Percentiles rank a stretch among this genome's conserved stretches.
These are phyloP conservation scores for Arctium lappa DNA, from an alignment of 129 eudicot genomes.

Conservation along the genomic window DNA sequence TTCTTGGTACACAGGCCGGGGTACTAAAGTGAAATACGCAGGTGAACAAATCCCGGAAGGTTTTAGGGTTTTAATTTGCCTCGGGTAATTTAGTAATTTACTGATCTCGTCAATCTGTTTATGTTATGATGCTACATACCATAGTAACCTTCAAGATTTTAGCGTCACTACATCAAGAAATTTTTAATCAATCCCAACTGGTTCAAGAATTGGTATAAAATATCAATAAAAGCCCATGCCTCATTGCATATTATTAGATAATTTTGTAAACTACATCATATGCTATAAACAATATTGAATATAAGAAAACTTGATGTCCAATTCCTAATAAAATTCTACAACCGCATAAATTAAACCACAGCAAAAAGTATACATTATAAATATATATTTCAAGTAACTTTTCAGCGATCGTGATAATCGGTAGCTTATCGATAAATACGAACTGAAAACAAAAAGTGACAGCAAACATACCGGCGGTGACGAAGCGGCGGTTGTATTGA, in stretches of 20 bases:
- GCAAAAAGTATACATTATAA: not conserved
- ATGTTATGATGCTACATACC: not conserved
- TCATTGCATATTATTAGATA: not conserved
- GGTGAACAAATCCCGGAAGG: not conserved
- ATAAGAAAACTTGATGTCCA: not conserved
- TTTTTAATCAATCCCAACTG: not conserved
- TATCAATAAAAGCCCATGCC: not conserved
- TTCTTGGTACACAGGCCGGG: not conserved
- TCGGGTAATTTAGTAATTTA: not conserved
- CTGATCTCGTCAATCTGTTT: not conserved
- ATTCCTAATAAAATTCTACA: not conserved
- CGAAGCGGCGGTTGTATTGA: slow-evolving; percentile 63
- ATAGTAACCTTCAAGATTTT: not conserved
- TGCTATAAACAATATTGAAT: not conserved
- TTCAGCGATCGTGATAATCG: not conserved
- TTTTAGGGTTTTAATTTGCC: not conserved
- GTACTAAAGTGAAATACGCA: too few species aligned
- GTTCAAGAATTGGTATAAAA: not conserved
- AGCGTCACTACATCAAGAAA: not conserved
- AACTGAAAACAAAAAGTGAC: not conserved
- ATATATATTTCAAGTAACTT: not conserved
- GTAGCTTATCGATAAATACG: not conserved
- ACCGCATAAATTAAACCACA: not conserved
- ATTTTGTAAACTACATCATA: not conserved
- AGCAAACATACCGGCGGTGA: slow-evolving; percentile 47